Evolutionary conservation across 164 flowering plant species (phyloP).

Genomic region (Kalanchoe fedtschenkoi): DNA sequence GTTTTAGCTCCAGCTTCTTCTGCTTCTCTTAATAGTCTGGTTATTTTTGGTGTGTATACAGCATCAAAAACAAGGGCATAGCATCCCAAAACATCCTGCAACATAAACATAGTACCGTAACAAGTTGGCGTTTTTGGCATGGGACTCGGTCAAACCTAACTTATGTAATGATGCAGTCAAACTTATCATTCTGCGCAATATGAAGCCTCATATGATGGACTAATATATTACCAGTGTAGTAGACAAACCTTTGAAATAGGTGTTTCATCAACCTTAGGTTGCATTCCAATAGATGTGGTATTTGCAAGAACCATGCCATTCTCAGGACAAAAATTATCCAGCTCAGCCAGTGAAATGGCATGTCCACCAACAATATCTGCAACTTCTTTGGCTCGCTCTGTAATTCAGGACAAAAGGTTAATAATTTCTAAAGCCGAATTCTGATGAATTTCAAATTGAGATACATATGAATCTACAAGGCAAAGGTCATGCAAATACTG

Average conservation of each 20-base stretch:
- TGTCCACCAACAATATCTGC: slow-evolving; percentile 71
- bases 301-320: slow-evolving; percentile 88
- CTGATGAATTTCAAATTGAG: background rate
- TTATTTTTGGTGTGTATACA: slow-evolving; percentile 84
- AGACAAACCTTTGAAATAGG: slow-evolving; percentile 78
- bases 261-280: slow-evolving; percentile 75
- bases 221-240: too few species aligned
- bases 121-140: background rate
- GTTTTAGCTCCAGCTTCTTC: slow-evolving; percentile 57
- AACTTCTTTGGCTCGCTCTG: slow-evolving; percentile 78
- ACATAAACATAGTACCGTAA: background rate
- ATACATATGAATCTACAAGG: background rate
- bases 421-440: background rate
- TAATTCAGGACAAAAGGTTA: background rate
- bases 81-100: slow-evolving; percentile 56
- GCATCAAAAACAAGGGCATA: slow-evolving; percentile 88
- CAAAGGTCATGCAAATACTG: background rate
- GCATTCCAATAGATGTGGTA: slow-evolving; percentile 94
- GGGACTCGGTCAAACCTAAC: background rate
- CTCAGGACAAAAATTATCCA: slow-evolving; percentile 60
- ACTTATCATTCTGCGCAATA: too few species aligned
- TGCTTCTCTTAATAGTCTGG: slow-evolving; percentile 81
- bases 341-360: slow-evolving; percentile 59
- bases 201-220: too few species aligned
- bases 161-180: slow-evolving; percentile 3